Percentiles rank a stretch among this genome's conserved stretches.
These are phyloP conservation scores for Furcasterigmium furcatum DNA, from an alignment of 2,329 filamentous ascomycete genomes.

Conservation along the genomic window DNA sequence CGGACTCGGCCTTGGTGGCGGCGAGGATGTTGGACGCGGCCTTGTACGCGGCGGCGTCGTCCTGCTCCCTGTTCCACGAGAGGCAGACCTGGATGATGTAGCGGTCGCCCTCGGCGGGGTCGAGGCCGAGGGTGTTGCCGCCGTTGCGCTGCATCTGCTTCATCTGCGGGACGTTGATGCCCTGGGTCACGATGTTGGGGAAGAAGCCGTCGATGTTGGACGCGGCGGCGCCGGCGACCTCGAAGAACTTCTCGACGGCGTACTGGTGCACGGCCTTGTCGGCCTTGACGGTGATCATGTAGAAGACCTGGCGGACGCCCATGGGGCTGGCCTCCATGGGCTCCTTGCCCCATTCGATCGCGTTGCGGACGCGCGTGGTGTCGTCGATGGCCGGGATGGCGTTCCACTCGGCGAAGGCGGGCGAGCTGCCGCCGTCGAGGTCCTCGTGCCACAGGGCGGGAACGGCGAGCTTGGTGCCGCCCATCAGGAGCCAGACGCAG, in stretches of 20 bases:
- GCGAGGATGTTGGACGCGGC: conserved; percentile 20
- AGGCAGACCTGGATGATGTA: conserved; percentile 16
- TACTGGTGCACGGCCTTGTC: neutral
- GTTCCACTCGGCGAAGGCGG: conserved; percentile 22
- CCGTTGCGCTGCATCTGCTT: conserved; percentile 22
- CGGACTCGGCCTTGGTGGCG: conserved; percentile 17
- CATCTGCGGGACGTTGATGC: conserved; percentile 31
- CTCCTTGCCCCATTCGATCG: conserved; percentile 11
- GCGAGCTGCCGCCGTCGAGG: neutral
- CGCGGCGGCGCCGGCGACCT: conserved; percentile 12
- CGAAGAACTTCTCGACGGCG: conserved; percentile 2
- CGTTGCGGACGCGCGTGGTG: conserved; percentile 12
- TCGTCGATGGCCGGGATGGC: conserved; percentile 22
- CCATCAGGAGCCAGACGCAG: neutral
- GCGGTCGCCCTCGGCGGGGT: neutral
- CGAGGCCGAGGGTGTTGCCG: conserved; percentile 26
- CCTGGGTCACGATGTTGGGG: conserved; percentile 29
- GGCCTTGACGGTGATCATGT: conserved; percentile 13
- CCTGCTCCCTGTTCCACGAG: conserved; percentile 20
- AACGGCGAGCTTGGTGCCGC: conserved; percentile 14
- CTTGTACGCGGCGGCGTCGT: conserved; percentile 27
- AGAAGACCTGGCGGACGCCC: conserved; percentile 17
- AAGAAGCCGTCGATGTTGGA: conserved; percentile 2
- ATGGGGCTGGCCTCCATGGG: conserved; percentile 6
- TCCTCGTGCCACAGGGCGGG: neutral